Conservation (phyloP, 2,329 filamentous ascomycete genomes). For the Venturia effusa region DNA sequence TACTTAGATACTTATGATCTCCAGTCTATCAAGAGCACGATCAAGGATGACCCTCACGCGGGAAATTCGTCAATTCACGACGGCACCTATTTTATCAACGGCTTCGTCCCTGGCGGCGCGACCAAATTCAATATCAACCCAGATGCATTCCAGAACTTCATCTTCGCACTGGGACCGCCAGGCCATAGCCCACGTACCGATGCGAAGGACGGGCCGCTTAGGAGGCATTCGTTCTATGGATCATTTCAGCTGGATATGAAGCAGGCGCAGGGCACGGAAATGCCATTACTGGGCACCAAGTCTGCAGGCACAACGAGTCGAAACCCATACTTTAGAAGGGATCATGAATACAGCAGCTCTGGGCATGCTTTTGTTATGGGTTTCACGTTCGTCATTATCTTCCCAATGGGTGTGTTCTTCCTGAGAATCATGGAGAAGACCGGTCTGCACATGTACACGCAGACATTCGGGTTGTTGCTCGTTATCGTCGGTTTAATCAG, state of each 20-base stretch:
- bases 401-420: conserved; percentile 46
- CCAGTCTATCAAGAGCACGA: conserved; percentile 29
- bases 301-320: conserved; percentile 16
- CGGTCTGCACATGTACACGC: conserved; percentile 45
- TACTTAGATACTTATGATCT: conserved; percentile 13
- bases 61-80: conserved; percentile 11
- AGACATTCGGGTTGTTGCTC: conserved; percentile 38
- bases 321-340: conserved; percentile 12
- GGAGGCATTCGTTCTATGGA: conserved; percentile 44
- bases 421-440: conserved; percentile 42
- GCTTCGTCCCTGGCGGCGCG: conserved; percentile 34
- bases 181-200: conserved; percentile 33
- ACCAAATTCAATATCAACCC: conserved; percentile 40
- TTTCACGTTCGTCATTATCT: conserved; percentile 42
- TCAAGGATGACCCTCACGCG: conserved; percentile 14
- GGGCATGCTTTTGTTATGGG: conserved; percentile 41
- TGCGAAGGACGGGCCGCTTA: conserved; percentile 33
- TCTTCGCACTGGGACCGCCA: conserved; percentile 46
- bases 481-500: conserved; percentile 40
- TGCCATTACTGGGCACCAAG: conserved; percentile 14
- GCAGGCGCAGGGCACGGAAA: conserved; percentile 25
- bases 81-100: conserved; percentile 37
- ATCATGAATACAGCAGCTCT: conserved; percentile 19
- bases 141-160: conserved; percentile 38
- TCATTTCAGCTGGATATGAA: conserved; percentile 46